Evolutionary conservation across 2,329 filamentous ascomycete genomes (phyloP).

Genomic region (Calonectria henricotiae): DNA sequence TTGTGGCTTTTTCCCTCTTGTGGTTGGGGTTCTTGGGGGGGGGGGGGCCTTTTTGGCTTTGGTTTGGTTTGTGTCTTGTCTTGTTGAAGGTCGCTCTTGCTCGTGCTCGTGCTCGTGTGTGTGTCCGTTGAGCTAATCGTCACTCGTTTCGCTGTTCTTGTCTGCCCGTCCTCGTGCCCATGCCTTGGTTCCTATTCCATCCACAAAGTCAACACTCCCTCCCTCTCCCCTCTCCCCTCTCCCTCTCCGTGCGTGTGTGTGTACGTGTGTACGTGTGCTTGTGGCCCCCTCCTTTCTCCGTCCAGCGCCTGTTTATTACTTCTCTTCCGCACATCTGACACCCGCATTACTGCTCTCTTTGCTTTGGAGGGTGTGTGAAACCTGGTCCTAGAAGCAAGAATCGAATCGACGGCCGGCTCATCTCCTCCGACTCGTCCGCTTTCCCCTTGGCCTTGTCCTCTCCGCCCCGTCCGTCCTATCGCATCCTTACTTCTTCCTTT

Average conservation of each 20-base stretch:
- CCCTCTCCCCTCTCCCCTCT: not conserved
- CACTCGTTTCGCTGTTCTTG: conserved; percentile 9
- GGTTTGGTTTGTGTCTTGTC: conserved; percentile 12
- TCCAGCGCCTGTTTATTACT: conserved; percentile 21
- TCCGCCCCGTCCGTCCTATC: conserved; percentile 15
- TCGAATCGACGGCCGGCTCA: conserved; percentile 16
- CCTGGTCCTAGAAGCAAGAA: conserved; percentile 19
- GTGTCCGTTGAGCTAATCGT: conserved; percentile 8
- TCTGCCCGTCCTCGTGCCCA: conserved; percentile 25
- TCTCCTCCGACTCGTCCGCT: conserved; percentile 18
- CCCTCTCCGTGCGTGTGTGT: conserved; percentile 15
- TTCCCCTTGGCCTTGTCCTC: not conserved
- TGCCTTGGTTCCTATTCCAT: conserved; percentile 27
- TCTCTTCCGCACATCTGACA: conserved; percentile 21
- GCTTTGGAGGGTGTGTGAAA: conserved; percentile 27
- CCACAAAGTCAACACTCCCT: conserved; percentile 9
- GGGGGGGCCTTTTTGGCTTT: conserved; percentile 2
- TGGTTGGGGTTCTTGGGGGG: conserved; percentile 23
- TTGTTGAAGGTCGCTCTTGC: conserved; percentile 33
- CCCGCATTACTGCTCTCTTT: conserved; percentile 14
- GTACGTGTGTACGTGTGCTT: conserved; percentile 37
- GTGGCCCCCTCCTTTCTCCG: conserved; percentile 28
- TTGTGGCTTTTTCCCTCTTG: conserved; percentile 28
- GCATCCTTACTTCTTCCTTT: conserved; percentile 9
- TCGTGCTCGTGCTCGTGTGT: conserved; percentile 39